Percentiles rank a stretch among this genome's conserved stretches.
phyloP scores from a whole-genome alignment of 2,329 filamentous ascomycete species.

The Aspergillus caelatus region DNA sequence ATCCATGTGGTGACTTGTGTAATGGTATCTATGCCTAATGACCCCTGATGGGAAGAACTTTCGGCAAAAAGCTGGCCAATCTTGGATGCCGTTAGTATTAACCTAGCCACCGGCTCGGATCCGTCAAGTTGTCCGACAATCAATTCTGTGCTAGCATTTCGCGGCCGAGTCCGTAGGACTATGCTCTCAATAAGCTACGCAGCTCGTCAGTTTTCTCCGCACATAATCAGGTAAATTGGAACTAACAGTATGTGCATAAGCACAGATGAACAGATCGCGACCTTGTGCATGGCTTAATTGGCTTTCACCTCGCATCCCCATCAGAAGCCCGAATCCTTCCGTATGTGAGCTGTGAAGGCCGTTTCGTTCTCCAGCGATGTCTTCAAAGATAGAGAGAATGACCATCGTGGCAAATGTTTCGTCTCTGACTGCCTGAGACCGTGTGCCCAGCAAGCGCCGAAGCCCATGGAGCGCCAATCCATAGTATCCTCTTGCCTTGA shows the following conservation, averaged over 20 bases:
- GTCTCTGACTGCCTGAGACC: slow-evolving; percentile 35
- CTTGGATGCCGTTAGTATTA: slow-evolving; percentile 35
- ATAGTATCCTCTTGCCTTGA: slow-evolving; percentile 35
- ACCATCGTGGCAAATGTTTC: slow-evolving; percentile 43
- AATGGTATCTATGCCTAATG: slow-evolving; percentile 18
- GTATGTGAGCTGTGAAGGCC: slow-evolving; percentile 40
- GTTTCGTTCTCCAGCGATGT: slow-evolving; percentile 40
- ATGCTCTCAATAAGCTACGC: slow-evolving; percentile 39
- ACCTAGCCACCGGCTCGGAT: slow-evolving; percentile 34
- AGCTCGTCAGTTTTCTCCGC: slow-evolving; percentile 7
- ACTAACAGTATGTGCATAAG: slow-evolving; percentile 39
- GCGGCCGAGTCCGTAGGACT: slow-evolving; percentile 34
- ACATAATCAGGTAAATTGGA: neutral
- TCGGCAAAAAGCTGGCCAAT: slow-evolving; percentile 33
- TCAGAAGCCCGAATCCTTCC: slow-evolving; percentile 38
- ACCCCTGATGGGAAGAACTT: slow-evolving; percentile 20
- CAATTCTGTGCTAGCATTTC: slow-evolving; percentile 31
- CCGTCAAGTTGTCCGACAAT: slow-evolving; percentile 28
- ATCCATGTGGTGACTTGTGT: slow-evolving; percentile 29
- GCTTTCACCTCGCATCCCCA: slow-evolving; percentile 35
- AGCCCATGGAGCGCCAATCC: slow-evolving; percentile 36
- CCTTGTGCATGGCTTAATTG: slow-evolving; percentile 34
- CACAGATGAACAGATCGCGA: slow-evolving; percentile 41
- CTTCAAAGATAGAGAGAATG: slow-evolving; percentile 42
- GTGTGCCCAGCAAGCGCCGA: slow-evolving; percentile 32